Conservation (phyloP, 495 filamentous ascomycete genomes). For the Penicillium bovifimosum region DNA sequence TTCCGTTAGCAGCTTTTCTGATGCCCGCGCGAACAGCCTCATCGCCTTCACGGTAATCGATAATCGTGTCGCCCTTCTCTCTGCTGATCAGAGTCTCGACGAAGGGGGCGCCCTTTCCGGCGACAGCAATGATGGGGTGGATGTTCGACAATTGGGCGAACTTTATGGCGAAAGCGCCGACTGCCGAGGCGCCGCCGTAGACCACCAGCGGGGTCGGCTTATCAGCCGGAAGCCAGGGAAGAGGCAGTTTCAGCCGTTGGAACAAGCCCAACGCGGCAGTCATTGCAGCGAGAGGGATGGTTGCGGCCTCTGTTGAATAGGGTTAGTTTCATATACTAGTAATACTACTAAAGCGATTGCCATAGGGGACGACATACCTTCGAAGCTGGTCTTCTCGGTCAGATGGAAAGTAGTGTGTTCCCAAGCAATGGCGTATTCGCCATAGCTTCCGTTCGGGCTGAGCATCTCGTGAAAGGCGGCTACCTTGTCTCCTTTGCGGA, state of each 20-base stretch:
- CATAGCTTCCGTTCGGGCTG: conserved; percentile 54
- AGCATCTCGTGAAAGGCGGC: conserved; percentile 63
- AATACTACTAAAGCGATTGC: no score
- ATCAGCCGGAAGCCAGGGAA: conserved; percentile 53
- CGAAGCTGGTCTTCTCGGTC: conserved; percentile 57
- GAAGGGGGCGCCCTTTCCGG: conserved; percentile 51
- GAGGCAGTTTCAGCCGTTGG: conserved; percentile 51
- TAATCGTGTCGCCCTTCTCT: conserved; percentile 59
- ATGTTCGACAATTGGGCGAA: conserved; percentile 62
- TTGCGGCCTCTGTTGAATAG: conserved; percentile 49
- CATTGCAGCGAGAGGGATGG: conserved; percentile 69
- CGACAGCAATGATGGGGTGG: conserved; percentile 67
- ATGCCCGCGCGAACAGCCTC: conserved; percentile 19
- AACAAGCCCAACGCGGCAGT: conserved; percentile 65
- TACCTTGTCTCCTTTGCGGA: conserved; percentile 63
- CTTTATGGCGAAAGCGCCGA: conserved; percentile 65
- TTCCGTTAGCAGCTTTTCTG: conserved; percentile 13
- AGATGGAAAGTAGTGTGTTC: conserved; percentile 65
- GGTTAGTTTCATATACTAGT: neutral
- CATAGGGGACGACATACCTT: conserved; percentile 39
- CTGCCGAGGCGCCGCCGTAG: conserved; percentile 64
- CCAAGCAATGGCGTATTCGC: conserved; percentile 65
- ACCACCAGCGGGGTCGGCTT: conserved; percentile 51
- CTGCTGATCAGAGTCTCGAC: conserved; percentile 57
- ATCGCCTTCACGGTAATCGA: conserved; percentile 62